phyloP scores from a whole-genome alignment of 129 eudicot genomes.

The Escallonia herrerae region DNA sequence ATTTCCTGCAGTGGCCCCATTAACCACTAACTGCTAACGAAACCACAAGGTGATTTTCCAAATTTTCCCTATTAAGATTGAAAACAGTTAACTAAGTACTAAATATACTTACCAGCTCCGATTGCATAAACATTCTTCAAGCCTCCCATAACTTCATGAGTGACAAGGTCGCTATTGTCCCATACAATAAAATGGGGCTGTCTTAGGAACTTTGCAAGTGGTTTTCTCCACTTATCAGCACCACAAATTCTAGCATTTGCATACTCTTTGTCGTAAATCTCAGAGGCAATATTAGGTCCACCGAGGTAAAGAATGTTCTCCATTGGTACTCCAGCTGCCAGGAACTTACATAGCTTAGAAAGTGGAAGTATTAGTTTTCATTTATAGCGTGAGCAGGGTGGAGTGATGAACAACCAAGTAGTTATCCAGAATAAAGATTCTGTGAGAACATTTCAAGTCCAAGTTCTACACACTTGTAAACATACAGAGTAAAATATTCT shows the following conservation, averaged over 20 bases:
- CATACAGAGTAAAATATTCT: background rate
- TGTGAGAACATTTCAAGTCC: too few relatives aligned
- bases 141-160: slow-evolving; percentile 96
- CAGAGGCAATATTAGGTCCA: slow-evolving; percentile 95
- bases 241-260: slow-evolving; percentile 95
- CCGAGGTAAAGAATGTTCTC: slow-evolving; percentile 88
- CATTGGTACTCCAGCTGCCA: slow-evolving; percentile 61
- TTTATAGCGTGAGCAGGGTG: background rate
- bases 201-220: slow-evolving; percentile 69
- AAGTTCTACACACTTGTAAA: background rate
- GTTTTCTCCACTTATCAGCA: slow-evolving; percentile 62
- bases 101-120: slow-evolving; percentile 66
- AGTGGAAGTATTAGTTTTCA: background rate
- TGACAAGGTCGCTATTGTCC: slow-evolving; percentile 84
- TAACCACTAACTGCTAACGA: too few relatives aligned
- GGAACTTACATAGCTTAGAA: background rate
- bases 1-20: too few relatives aligned
- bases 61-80: too few relatives aligned
- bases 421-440: background rate
- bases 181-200: slow-evolving; percentile 85
- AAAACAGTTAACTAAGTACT: background rate
- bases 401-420: background rate
- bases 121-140: slow-evolving; percentile 86
- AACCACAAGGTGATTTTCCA: too few relatives aligned
- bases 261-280: slow-evolving; percentile 85